Evolutionary conservation across 495 filamentous ascomycete genomes (phyloP).

Genomic region (Hyaloscypha variabilis): DNA sequence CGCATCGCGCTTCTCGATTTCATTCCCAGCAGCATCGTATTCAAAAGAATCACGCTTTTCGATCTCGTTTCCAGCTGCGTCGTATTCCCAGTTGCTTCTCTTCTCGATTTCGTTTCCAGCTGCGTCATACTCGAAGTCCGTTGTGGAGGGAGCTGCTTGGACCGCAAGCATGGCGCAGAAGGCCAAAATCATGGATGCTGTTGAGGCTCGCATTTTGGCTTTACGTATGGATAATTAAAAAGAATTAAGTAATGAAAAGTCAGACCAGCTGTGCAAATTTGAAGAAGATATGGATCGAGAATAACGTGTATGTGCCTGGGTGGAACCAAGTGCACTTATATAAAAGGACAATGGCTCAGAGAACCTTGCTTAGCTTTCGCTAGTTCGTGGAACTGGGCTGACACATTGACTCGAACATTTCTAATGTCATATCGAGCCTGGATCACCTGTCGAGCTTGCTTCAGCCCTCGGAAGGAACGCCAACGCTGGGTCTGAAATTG

Average conservation of each 20-base stretch:
- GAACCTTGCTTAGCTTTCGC: constrained; percentile 7
- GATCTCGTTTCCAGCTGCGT: constrained; percentile 20
- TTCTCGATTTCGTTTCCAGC: constrained; percentile 16
- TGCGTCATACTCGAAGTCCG: constrained; percentile 13
- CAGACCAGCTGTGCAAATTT: constrained; percentile 22
- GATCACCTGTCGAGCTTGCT: constrained; percentile 1
- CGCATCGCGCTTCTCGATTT: constrained; percentile 9
- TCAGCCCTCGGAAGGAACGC: constrained; percentile 3
- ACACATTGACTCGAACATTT: not conserved
- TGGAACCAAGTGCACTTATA: constrained; percentile 3
- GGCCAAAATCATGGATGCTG: constrained; percentile 20
- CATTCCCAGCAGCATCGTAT: constrained; percentile 21
- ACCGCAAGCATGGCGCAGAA: constrained; percentile 18
- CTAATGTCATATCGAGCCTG: not conserved
- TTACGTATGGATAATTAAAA: constrained; percentile 3
- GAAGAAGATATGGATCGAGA: not conserved
- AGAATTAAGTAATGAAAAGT: constrained; percentile 2
- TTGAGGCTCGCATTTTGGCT: constrained; percentile 24
- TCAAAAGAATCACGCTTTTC: constrained; percentile 1
- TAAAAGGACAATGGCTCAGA: not conserved
- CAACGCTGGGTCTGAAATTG: not conserved
- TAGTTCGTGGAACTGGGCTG: not conserved
- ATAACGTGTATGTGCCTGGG: not conserved
- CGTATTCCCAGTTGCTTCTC: constrained; percentile 7
- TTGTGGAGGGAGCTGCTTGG: constrained; percentile 11